Base-by-base conservation (phyloP, 768 basidiomycete species). In the Ramaria sp. region DNA sequence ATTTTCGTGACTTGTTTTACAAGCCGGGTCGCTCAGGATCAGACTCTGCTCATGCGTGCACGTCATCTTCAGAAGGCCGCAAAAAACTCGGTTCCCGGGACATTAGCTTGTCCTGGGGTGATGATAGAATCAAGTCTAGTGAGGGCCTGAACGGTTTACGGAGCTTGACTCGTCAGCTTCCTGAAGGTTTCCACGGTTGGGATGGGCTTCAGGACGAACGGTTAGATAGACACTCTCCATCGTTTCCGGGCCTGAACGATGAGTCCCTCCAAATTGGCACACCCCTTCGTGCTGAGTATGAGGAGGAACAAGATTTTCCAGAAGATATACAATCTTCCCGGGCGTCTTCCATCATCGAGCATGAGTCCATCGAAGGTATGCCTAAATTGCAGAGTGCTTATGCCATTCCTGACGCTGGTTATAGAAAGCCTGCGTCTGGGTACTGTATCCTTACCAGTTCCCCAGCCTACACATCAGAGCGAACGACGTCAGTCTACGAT, bases 1-100 rank as follows among this genome's bases (percentile, higher is more conserved):
- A 78, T 11, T 89, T 85, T 71, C 79, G 78, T 38, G 84, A 88
- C 63, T 71, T 90, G 7, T 89, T 89, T 68, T 88, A 84, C 65
- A 73, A 72, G 42, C 84, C 84, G 3, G 57, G 31, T 11, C 60
- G 48, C 31, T 7, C 30, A 15, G n/a, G 33, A 13, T 15, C 56
- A 17, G 39, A 20, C 1, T 27, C 54, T 22, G 0, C 42, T 17
- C 46, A 41, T 12, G 11, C 13, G 20, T 47, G 58, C 31, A 52
- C 61, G 19, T 56, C 62, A n/a, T 64, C 64, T 1, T 48, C 43
- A 41, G 61, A 63, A 31, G 45, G n/a, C 50, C 27, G 43, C 57
- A 39, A 39, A 66, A 57, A 60, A 13, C 30, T 62, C 37, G 37
- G 41, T 13, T 60, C 65, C 1, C 64, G 65, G 19, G 61, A 63